phyloP scores from a whole-genome alignment of 2,329 filamentous ascomycete species.

The Seiridium unicorne region DNA sequence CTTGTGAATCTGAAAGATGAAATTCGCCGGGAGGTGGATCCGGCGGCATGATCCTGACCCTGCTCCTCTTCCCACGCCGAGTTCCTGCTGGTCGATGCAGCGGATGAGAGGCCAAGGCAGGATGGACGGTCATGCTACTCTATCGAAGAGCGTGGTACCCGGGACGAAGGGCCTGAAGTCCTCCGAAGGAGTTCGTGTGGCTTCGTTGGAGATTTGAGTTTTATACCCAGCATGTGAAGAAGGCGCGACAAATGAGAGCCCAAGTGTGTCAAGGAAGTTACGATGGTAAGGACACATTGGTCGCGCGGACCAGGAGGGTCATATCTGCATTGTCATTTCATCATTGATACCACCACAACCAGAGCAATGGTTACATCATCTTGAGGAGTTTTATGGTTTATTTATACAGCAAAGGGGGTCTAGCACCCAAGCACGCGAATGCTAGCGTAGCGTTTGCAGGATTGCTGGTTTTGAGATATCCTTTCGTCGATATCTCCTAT shows the following conservation, averaged over 20 bases:
- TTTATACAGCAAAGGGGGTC: no score
- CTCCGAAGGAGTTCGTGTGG: no score
- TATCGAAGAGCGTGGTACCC: no score
- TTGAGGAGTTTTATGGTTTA: background rate
- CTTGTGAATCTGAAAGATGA: slow-evolving; percentile 57
- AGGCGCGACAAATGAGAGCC: background rate
- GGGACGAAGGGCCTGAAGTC: no score
- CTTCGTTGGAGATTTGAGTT: no score
- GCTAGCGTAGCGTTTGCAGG: background rate
- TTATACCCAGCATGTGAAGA: background rate
- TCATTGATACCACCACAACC: background rate
- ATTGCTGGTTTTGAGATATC: background rate
- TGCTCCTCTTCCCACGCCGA: background rate
- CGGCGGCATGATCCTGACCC: slow-evolving; percentile 15
- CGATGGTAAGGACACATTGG: background rate
- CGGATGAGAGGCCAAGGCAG: no score
- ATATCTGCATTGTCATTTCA: background rate
- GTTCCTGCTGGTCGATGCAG: no score
- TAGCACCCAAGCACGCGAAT: no score
- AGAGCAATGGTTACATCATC: background rate
- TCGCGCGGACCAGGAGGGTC: background rate
- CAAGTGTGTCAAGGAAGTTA: background rate
- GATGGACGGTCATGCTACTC: no score
- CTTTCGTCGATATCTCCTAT: no score
- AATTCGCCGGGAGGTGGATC: slow-evolving; percentile 48